phyloP scores from a whole-genome alignment of 2,329 filamentous ascomycete species.

The Diaporthe ampelina region DNA sequence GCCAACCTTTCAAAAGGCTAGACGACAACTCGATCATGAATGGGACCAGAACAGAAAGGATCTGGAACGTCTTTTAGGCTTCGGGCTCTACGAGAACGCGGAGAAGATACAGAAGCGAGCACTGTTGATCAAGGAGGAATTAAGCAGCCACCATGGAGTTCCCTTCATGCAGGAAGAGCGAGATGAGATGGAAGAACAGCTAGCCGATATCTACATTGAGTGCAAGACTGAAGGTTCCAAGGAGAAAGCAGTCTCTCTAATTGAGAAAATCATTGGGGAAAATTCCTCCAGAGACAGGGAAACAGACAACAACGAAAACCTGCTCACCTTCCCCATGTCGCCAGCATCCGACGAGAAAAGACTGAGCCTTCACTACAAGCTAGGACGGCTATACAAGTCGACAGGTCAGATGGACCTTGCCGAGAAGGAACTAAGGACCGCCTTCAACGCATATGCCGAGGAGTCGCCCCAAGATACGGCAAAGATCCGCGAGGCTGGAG shows the following conservation, averaged over 20 bases:
- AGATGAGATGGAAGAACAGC: constrained; percentile 7
- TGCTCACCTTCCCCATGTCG: background rate
- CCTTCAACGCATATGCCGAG: constrained; percentile 12
- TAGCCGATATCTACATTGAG: constrained; percentile 23
- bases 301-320: background rate
- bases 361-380: constrained; percentile 18
- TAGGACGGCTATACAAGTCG: constrained; percentile 36
- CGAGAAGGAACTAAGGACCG: constrained; percentile 12
- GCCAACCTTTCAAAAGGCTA: background rate
- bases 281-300: background rate
- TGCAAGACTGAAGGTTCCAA: constrained; percentile 10
- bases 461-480: background rate
- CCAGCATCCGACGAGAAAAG: background rate
- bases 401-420: constrained; percentile 6
- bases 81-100: constrained; percentile 13
- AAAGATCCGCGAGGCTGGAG: constrained; percentile 4
- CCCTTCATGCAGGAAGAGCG: background rate
- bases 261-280: background rate
- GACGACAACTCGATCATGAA: constrained; percentile 4
- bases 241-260: constrained; percentile 3
- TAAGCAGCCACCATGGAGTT: background rate
- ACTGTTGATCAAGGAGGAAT: constrained; percentile 11
- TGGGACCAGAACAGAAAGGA: constrained; percentile 24
- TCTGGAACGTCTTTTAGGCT: background rate
- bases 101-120: constrained; percentile 31